phyloP scores from a whole-genome alignment of 352 stramenopile species.

The Phytopythium kandeliae region DNA sequence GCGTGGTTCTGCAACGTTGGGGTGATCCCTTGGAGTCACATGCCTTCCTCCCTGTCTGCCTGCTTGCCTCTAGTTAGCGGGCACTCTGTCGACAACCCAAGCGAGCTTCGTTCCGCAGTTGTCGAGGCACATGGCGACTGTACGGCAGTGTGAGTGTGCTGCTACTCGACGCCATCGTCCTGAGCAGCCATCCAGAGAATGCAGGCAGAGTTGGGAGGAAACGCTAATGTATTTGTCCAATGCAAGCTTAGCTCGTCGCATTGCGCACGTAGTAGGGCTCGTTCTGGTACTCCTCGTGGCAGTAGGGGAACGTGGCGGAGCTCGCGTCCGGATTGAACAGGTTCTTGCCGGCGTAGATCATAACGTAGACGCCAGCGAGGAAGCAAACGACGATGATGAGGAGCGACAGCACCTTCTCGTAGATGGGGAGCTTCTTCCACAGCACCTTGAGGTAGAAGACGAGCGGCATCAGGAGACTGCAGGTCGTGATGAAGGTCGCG shows the following conservation, averaged over 20 bases:
- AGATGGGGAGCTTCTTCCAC: constrained; percentile 29
- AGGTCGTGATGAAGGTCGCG: constrained; percentile 24
- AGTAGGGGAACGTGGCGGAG: constrained; percentile 45
- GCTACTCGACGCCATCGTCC: no score
- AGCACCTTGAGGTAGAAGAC: constrained; percentile 47
- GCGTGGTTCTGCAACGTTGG: no score
- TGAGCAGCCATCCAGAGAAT: no score
- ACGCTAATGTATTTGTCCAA: no score
- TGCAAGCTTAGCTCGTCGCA: background rate
- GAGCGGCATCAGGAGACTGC: constrained; percentile 35
- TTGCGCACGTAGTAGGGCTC: constrained; percentile 38
- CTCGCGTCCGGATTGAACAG: constrained; percentile 24
- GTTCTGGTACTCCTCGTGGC: constrained; percentile 32
- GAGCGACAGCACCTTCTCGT: constrained; percentile 28
- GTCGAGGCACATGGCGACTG: no score
- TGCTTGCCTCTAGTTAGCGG: no score
- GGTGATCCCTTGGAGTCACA: no score
- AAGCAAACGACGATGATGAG: constrained; percentile 28
- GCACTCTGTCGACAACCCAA: no score
- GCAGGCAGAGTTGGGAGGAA: no score
- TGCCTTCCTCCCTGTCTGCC: no score
- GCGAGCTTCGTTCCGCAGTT: no score
- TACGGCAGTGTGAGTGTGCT: no score
- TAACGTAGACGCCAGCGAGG: constrained; percentile 31
- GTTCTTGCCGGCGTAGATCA: constrained; percentile 33